Evolutionary conservation across 2,329 filamentous ascomycete genomes (phyloP).

Genomic region (Exserohilum turcica): DNA sequence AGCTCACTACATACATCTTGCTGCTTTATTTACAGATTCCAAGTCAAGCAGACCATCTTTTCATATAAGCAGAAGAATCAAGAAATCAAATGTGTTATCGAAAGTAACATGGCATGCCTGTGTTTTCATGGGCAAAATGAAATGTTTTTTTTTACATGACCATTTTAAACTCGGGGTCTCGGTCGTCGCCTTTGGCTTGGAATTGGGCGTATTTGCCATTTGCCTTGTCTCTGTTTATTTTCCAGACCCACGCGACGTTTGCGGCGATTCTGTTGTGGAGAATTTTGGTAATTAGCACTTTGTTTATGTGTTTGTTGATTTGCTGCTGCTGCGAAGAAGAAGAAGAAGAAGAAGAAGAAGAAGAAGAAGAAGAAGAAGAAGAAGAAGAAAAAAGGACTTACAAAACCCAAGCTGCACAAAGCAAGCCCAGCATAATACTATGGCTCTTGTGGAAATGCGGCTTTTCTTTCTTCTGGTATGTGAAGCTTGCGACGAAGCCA

Average conservation of each 20-base stretch:
- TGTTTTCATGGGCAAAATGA: no score
- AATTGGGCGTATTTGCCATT: slow-evolving; percentile 64
- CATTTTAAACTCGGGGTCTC: slow-evolving; percentile 66
- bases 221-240: slow-evolving; percentile 67
- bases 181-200: slow-evolving; percentile 64
- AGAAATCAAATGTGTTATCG: no score
- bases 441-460: slow-evolving; percentile 65
- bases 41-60: no score
- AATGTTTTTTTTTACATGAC: slow-evolving; percentile 62
- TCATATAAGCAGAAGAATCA: no score
- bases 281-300: no score
- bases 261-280: slow-evolving; percentile 56
- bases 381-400: slow-evolving; percentile 51
- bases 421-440: slow-evolving; percentile 63
- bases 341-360: no score
- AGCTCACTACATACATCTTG: no score
- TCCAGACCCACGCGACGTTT: slow-evolving; percentile 67
- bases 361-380: no score
- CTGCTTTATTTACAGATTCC: no score
- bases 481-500: slow-evolving; percentile 69
- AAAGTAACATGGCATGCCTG: no score
- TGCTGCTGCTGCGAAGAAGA: no score
- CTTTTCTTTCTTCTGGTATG: slow-evolving; percentile 62
- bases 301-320: no score
- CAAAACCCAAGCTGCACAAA: slow-evolving; percentile 68